These are phyloP conservation scores for Moesziomyces parantarcticus DNA, from an alignment of 1,284 basidiomycete genomes.

Conservation along the genomic window DNA sequence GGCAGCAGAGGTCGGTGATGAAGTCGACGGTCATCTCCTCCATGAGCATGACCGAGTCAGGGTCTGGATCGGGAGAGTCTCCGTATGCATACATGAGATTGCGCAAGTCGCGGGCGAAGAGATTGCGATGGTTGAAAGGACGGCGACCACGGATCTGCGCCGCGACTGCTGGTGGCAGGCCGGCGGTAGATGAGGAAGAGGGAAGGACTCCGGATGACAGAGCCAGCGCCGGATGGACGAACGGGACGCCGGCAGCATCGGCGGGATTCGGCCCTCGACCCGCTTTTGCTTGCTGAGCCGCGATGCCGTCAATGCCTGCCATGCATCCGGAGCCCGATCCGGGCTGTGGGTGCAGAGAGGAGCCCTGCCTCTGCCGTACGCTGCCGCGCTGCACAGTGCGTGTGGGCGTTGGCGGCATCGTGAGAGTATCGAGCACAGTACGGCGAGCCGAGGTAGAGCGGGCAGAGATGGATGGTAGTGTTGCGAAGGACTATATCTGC, in stretches of 20 bases:
- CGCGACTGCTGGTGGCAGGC: conserved; percentile 14
- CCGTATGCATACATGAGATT: conserved; percentile 95
- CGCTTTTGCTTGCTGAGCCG: conserved; percentile 16
- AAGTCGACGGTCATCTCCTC: conserved; percentile 93
- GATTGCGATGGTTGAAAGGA: conserved; percentile 57
- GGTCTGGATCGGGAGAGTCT: conserved; percentile 85
- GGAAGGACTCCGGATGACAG: conserved; percentile 20
- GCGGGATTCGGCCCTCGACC: conserved; percentile 14
- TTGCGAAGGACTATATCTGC: not conserved
- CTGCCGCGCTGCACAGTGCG: conserved; percentile 30
- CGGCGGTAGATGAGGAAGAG: conserved; percentile 17
- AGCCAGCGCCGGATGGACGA: conserved; percentile 46
- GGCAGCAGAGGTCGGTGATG: conserved; percentile 78
- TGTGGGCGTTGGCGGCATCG: conserved; percentile 35
- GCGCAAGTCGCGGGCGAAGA: conserved; percentile 71
- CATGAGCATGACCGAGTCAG: conserved; percentile 88
- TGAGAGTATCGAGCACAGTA: conserved; percentile 1
- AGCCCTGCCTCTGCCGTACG: conserved; percentile 36
- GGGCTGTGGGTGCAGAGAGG: conserved; percentile 31
- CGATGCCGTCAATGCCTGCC: conserved; percentile 6
- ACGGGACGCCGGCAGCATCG: conserved; percentile 25
- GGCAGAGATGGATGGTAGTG: too few relatives aligned
- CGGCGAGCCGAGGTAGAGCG: not conserved
- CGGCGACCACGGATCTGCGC: conserved; percentile 39
- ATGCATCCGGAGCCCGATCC: conserved; percentile 5